Base-by-base conservation (phyloP, 2,329 filamentous ascomycete species). In the Sporothrix globosa region DNA sequence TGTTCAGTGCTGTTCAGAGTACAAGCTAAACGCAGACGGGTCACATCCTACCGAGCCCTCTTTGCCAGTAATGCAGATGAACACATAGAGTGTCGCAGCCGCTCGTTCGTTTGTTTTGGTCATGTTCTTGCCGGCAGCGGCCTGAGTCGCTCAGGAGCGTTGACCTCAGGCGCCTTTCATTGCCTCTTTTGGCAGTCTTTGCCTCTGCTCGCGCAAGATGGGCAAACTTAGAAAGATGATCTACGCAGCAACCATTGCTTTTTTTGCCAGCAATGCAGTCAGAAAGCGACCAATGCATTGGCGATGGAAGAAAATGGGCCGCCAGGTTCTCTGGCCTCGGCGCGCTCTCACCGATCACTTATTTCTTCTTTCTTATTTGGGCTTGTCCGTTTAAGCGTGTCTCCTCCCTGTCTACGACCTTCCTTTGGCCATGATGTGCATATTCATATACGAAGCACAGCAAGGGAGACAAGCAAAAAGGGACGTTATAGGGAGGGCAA, bases 121-220 rank as follows among this genome's bases (percentile, higher is more conserved):
- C 58, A 21, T 61, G 58, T 13, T 61, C 4, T 17, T 61, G 19
- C 11, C 19, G 5, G 46, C 6, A 17, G 17, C 7, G 14, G 21
- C 39, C 58, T 39, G 58, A 44, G n/a, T 44, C 44, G 13, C 58
- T 46, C 58, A 39, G 39, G 44, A 61, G 58, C 58, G 39, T 61
- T 17, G 58, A 13, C 39, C n/a, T 4, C 39, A 21, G 39, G 60
- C 60, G 60, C 21, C 60, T 30, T 65, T 65, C 24, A 10, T 65
- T 65, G 44, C 44, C 60, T 65, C 58, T 61, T 61, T 61, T 24
- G 58, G 58, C 39, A n/a, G n/a, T 5, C n/a, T 24, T 61, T 46
- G 21, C n/a, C n/a, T 46, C 11, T 24, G 19, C 19, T 61, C 13
- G 39, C 58, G 58, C 58, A 44, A 61, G 58, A 65, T 41, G 27